These are phyloP conservation scores for Diaporthe eres DNA, from an alignment of 2,329 filamentous ascomycete species.

Conservation along the genomic window DNA sequence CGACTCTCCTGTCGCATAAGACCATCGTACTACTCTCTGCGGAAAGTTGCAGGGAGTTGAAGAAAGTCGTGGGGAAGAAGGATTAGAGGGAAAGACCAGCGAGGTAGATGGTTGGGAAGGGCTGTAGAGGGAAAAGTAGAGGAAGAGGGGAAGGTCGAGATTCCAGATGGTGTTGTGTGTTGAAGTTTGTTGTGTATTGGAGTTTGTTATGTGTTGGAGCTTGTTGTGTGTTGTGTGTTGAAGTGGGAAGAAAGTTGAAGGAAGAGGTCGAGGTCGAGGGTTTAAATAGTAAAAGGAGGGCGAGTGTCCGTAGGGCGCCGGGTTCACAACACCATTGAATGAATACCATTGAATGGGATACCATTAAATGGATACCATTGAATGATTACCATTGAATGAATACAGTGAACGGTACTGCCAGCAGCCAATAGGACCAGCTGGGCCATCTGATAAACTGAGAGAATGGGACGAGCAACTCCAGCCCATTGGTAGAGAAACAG, in stretches of 20 bases:
- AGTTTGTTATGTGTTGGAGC: background rate
- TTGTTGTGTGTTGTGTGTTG: background rate
- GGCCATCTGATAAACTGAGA: background rate
- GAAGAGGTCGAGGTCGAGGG: background rate
- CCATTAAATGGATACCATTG: too few species aligned
- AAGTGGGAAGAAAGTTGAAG: background rate
- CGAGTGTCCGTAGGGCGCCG: background rate
- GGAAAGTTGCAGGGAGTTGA: background rate
- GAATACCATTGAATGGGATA: too few species aligned
- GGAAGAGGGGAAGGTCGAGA: background rate
- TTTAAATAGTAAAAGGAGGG: background rate
- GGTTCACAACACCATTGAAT: background rate
- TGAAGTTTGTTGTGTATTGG: background rate
- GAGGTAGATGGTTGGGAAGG: background rate
- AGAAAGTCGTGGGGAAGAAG: background rate
- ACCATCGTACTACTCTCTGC: background rate
- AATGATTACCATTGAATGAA: background rate
- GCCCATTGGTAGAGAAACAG: background rate
- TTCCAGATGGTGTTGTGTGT: background rate
- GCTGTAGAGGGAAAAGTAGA: background rate
- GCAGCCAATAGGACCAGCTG: background rate
- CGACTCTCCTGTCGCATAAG: background rate
- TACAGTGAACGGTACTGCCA: background rate
- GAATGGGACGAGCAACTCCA: background rate
- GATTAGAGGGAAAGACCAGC: background rate